These are phyloP conservation scores for Verticillium tricorpus DNA, from an alignment of 2,329 filamentous ascomycete genomes.

Conservation along the genomic window DNA sequence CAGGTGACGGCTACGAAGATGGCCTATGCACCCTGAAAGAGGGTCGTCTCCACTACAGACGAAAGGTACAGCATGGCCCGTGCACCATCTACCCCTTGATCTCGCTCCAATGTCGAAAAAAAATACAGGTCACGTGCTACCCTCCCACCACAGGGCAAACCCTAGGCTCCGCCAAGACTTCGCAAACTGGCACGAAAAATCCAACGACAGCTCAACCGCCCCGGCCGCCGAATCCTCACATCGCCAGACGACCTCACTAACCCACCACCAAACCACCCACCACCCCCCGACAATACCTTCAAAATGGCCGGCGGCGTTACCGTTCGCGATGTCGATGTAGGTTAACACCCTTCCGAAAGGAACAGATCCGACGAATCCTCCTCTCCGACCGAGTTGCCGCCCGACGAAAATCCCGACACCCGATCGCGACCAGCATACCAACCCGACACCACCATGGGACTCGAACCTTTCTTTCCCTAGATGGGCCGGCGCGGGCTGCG, in stretches of 20 bases:
- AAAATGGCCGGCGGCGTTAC: slow-evolving; percentile 76
- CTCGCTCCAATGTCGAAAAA: background rate
- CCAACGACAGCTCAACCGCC: slow-evolving; percentile 6
- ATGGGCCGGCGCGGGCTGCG: background rate
- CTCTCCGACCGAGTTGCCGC: background rate
- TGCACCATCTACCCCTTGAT: background rate
- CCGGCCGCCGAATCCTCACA: slow-evolving; percentile 18
- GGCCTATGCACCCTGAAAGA: no score
- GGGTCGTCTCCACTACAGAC: background rate
- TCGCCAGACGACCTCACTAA: slow-evolving; percentile 18
- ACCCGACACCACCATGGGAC: background rate
- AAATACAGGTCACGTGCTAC: background rate
- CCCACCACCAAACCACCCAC: slow-evolving; percentile 18
- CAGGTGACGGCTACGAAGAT: no score
- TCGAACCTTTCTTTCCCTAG: background rate
- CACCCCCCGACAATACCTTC: slow-evolving; percentile 43
- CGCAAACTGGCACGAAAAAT: background rate
- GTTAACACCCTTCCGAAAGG: slow-evolving; percentile 29
- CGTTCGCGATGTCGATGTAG: slow-evolving; percentile 83
- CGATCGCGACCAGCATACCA: background rate
- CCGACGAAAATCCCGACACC: slow-evolving; percentile 1
- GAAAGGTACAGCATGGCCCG: background rate
- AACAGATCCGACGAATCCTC: background rate
- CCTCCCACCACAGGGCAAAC: background rate
- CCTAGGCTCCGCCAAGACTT: slow-evolving; percentile 6